Base-by-base conservation (phyloP, 768 basidiomycete species). In the Stropharia rugosoannulata region DNA sequence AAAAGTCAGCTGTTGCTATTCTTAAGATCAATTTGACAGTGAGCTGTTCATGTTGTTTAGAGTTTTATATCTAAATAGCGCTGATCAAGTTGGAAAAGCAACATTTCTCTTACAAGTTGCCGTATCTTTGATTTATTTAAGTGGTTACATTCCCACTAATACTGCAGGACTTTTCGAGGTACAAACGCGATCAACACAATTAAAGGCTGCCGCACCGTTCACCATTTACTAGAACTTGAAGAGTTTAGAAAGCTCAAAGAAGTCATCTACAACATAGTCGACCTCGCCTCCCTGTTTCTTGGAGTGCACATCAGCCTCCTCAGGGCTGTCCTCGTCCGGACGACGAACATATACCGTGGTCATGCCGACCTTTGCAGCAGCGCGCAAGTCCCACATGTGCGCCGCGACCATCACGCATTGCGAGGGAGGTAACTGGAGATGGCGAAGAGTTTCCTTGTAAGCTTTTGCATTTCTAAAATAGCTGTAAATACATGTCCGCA, bases 331-430 rank as follows among this genome's bases (percentile, higher is more conserved):
- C 57, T 86, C 83, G 0, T 72, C 70, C 0, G 72, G 68, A 1
- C 85, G 76, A 0, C 74, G 79, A 0, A 89, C 73, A 54, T 86
- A 89, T 1, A 89, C 69, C 0, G 85, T 84, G 58, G 74, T 78
- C 71, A 87, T 71, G 1, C 87, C 87, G 2, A 73, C 67, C 0
- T 61, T 63, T 0, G 74, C 78, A 0, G 87, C 86, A 0, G 75
- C 83, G 1, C 75, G 74, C 11, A 87, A 71, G 61, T 89, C 87
- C 54, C 68, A 73, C 3, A 74, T 72, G 68, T 89, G 87, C 8
- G 85, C 76, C 0, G 87, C 86, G 8, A 89, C 86, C 80, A 89
- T 82, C 1, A 81, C 85, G 37, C 80, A 74, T 40, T 77, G 76
- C 10, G 76, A 60, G 0, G 85, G 80, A 1, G 74, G 67, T 4